These are phyloP conservation scores for Blastomyces parvus DNA, from an alignment of 2,329 filamentous ascomycete species.

Conservation along the genomic window DNA sequence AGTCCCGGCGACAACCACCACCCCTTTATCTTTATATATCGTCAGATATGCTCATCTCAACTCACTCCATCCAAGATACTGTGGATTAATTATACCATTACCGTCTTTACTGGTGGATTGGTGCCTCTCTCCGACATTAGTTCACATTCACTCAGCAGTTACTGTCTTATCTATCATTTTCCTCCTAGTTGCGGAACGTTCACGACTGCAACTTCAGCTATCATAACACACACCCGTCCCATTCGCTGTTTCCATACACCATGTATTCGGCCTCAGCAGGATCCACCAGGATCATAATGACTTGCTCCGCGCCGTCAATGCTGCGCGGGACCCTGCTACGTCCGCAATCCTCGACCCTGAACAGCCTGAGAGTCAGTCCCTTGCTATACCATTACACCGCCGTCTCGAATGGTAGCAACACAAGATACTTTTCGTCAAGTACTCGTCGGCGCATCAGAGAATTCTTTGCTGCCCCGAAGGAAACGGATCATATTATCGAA, in stretches of 20 bases:
- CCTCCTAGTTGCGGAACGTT: too few relatives aligned
- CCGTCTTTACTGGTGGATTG: too few relatives aligned
- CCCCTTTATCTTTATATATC: too few relatives aligned
- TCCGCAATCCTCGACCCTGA: slow-evolving; percentile 19
- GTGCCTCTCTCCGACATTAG: too few relatives aligned
- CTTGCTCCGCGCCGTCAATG: slow-evolving; percentile 11
- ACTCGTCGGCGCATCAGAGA: slow-evolving; percentile 31
- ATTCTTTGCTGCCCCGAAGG: slow-evolving; percentile 51
- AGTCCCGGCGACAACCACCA: too few relatives aligned
- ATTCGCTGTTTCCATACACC: slow-evolving; percentile 2
- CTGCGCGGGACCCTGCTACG: slow-evolving; percentile 5
- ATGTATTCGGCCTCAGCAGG: slow-evolving; percentile 11
- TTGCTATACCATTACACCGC: slow-evolving; percentile 13
- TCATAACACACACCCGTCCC: background rate
- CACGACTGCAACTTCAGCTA: background rate
- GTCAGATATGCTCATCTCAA: too few relatives aligned
- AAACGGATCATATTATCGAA: slow-evolving; percentile 52
- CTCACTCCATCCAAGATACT: too few relatives aligned
- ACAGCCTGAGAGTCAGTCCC: slow-evolving; percentile 20
- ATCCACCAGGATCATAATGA: slow-evolving; percentile 9
- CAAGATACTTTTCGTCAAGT: slow-evolving; percentile 32
- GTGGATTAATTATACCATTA: too few relatives aligned
- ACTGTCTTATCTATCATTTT: too few relatives aligned
- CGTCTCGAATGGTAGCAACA: slow-evolving; percentile 8
- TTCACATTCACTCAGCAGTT: too few relatives aligned